Evolutionary conservation across 306 rosid genomes (phyloP).

Genomic region (Ochetophila trinervis): DNA sequence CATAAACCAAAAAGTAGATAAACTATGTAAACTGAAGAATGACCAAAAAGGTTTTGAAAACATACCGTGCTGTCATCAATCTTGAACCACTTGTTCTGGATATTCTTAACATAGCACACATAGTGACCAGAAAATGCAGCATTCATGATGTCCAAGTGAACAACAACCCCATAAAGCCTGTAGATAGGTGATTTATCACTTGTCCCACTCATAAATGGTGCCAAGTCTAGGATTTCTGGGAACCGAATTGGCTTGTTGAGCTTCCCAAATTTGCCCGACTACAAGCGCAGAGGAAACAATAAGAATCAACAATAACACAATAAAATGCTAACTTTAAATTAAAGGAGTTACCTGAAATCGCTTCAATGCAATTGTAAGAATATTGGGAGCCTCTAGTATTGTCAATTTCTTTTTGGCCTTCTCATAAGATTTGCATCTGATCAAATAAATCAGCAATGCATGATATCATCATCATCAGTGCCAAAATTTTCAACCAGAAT

Average conservation of each 20-base stretch:
- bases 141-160: slow-evolving; percentile 93
- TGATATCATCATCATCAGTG: neutral
- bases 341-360: slow-evolving; percentile 78
- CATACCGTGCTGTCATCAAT: slow-evolving; percentile 87
- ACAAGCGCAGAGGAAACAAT: slow-evolving; percentile 13
- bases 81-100: slow-evolving; percentile 95
- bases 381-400: slow-evolving; percentile 86
- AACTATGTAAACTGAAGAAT: neutral
- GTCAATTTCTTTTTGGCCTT: slow-evolving; percentile 96
- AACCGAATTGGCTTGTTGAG: slow-evolving; percentile 82
- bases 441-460: slow-evolving; percentile 18
- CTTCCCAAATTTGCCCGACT: slow-evolving; percentile 98
- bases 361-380: slow-evolving; percentile 92
- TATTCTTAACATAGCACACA: slow-evolving; percentile 84
- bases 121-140: slow-evolving; percentile 96
- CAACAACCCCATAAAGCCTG: slow-evolving; percentile 84
- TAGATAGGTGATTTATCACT: slow-evolving; percentile 85
- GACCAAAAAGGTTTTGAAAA: slow-evolving; percentile 10
- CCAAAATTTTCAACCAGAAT: neutral
- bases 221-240: slow-evolving; percentile 81
- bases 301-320: slow-evolving; percentile 4
- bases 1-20: neutral
- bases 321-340: slow-evolving; percentile 8
- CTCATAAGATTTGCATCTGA: slow-evolving; percentile 91
- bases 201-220: slow-evolving; percentile 87